A percentile compares a stretch with the other conserved stretches of the same genome.
Conservation (phyloP, 2,329 filamentous ascomycete species). For the Diaporthe destruens region DNA sequence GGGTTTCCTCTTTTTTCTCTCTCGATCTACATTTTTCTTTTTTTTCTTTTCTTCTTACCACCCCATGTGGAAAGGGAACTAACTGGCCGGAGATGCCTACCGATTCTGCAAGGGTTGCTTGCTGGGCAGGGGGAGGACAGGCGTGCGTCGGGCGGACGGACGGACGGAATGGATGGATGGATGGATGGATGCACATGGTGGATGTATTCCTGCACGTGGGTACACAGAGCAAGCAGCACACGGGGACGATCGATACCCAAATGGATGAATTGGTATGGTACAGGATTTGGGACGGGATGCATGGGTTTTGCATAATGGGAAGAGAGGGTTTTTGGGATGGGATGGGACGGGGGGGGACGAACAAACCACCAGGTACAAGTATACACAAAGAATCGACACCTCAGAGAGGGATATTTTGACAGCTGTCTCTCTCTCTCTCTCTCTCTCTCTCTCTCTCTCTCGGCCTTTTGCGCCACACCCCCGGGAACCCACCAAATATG, state of each 20-base stretch:
- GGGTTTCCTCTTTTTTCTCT: constrained; percentile 43
- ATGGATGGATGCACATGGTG: too few relatives aligned
- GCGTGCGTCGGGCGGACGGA: neutral
- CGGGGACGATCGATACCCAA: neutral
- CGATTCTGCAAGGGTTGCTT: neutral
- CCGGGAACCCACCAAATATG: neutral
- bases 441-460: neutral
- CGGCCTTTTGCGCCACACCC: neutral
- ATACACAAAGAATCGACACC: too few relatives aligned
- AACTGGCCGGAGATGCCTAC: constrained; percentile 12
- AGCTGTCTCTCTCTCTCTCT: neutral
- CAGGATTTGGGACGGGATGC: constrained; percentile 1
- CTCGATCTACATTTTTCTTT: constrained; percentile 37
- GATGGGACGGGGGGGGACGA: neutral
- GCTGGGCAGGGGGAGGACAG: neutral
- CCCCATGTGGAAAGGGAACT: neutral
- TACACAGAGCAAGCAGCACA: constrained; percentile 2
- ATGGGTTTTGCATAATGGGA: neutral
- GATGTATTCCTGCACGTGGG: too few relatives aligned
- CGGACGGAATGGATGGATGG: neutral
- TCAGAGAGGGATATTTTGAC: too few relatives aligned
- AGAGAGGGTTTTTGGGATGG: neutral
- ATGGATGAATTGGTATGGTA: neutral
- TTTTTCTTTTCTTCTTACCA: neutral
- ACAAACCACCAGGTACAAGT: too few relatives aligned